Percentiles rank a stretch among this genome's conserved stretches.
Conservation (phyloP, 495 filamentous ascomycete genomes). For the Penicillium herquei region DNA sequence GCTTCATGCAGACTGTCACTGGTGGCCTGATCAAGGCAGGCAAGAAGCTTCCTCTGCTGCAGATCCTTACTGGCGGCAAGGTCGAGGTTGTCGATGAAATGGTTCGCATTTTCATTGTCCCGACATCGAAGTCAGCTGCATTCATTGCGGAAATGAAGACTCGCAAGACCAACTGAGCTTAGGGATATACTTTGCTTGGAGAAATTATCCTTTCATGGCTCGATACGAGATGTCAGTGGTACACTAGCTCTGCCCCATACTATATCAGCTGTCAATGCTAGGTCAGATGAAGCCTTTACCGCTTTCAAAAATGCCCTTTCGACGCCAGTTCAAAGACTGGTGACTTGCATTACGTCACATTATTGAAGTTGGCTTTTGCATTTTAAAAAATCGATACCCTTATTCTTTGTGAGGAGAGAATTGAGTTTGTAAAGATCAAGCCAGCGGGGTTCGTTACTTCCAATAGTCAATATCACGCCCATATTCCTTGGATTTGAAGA, state of each 20-base stretch:
- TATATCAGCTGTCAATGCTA: too few relatives aligned
- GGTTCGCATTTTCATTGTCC: slow-evolving; percentile 77
- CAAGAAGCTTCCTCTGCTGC: slow-evolving; percentile 74
- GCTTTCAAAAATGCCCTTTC: too few relatives aligned
- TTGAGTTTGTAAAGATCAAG: not conserved
- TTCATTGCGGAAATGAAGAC: slow-evolving; percentile 85
- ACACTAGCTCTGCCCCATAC: too few relatives aligned
- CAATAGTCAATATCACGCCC: not conserved
- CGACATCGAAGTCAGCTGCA: slow-evolving; percentile 58
- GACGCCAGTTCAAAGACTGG: too few relatives aligned
- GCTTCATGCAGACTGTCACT: slow-evolving; percentile 77
- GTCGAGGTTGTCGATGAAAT: slow-evolving; percentile 86
- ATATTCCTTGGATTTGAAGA: too few relatives aligned
- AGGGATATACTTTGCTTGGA: not conserved
- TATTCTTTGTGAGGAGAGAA: not conserved
- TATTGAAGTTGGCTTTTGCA: too few relatives aligned
- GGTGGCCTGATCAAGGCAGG: slow-evolving; percentile 88
- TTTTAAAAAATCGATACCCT: not conserved
- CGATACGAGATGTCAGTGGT: too few relatives aligned
- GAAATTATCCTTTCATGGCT: too few relatives aligned
- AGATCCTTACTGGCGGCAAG: slow-evolving; percentile 72
- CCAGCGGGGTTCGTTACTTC: not conserved
- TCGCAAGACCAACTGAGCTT: slow-evolving; percentile 44
- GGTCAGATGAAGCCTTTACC: too few relatives aligned
- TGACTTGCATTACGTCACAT: too few relatives aligned